phyloP scores from a whole-genome alignment of 306 rosid genomes.

The Rosa chinensis region DNA sequence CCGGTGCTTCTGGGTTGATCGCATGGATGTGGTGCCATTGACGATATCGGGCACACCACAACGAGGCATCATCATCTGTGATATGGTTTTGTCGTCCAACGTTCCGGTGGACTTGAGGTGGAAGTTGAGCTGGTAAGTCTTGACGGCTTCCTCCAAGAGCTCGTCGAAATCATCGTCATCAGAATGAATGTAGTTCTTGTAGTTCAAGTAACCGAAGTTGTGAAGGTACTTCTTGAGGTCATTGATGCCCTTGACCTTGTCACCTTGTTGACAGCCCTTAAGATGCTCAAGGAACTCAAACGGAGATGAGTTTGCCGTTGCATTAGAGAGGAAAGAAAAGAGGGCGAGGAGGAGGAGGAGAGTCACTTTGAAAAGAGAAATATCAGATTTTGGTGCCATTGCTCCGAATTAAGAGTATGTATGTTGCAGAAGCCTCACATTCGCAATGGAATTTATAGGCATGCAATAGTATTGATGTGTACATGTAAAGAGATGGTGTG shows the following conservation, averaged over 20 bases:
- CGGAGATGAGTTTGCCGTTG: conserved; percentile 17
- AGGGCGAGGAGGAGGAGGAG: not conserved
- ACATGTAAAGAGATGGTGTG: not conserved
- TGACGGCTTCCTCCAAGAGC: conserved; percentile 34
- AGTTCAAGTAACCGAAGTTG: conserved; percentile 39
- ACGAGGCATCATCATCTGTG: conserved; percentile 39
- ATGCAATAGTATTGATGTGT: too few species aligned
- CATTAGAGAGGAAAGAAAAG: not conserved
- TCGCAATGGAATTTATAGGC: too few species aligned
- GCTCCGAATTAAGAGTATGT: not conserved
- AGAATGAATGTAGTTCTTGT: not conserved
- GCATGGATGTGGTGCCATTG: conserved; percentile 29
- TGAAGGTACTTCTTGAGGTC: conserved; percentile 39
- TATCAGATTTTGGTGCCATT: conserved; percentile 21
- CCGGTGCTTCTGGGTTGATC: not conserved
- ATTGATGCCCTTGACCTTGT: conserved; percentile 30
- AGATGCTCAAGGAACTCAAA: conserved; percentile 31
- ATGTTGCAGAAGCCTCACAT: too few species aligned
- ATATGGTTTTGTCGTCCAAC: conserved; percentile 28
- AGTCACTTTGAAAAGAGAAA: not conserved
- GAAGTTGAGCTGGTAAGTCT: conserved; percentile 36
- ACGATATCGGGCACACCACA: conserved; percentile 42
- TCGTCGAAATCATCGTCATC: conserved; percentile 25
- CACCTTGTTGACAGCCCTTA: conserved; percentile 37
- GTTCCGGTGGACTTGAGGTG: conserved; percentile 26